Percentiles rank a stretch among this genome's conserved stretches.
Conservation (phyloP, 1,284 basidiomycete genomes). For the Entoloma clypeatum region DNA sequence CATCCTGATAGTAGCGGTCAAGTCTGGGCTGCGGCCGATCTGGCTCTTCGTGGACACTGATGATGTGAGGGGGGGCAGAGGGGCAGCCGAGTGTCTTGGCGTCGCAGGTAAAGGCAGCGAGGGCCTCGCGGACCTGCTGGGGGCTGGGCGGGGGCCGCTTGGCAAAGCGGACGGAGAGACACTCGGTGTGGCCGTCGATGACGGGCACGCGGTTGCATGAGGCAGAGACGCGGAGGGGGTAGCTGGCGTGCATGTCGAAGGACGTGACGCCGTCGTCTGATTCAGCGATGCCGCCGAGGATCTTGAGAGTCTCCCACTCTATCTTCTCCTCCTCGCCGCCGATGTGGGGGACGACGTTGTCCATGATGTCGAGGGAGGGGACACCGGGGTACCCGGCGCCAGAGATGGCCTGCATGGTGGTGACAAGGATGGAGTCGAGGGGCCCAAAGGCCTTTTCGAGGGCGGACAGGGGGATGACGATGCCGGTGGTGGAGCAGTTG, state of each 20-base stretch:
- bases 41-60: constrained; percentile 88
- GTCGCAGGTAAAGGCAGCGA: constrained; percentile 73
- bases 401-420: constrained; percentile 97
- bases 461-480: constrained; percentile 90
- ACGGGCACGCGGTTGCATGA: constrained; percentile 92
- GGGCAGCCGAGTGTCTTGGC: constrained; percentile 82
- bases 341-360: constrained; percentile 97
- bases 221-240: constrained; percentile 85
- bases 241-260: constrained; percentile 84
- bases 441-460: constrained; percentile 93
- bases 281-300: constrained; percentile 75
- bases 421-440: constrained; percentile 85
- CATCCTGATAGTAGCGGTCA: constrained; percentile 88
- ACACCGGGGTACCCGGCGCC: constrained; percentile 97
- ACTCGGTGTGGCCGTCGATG: constrained; percentile 88
- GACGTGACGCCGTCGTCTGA: constrained; percentile 46
- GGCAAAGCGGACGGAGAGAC: constrained; percentile 85
- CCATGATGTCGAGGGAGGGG: constrained; percentile 86
- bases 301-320: constrained; percentile 98
- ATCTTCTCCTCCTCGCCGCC: constrained; percentile 98
- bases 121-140: constrained; percentile 84
- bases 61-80: constrained; percentile 83
- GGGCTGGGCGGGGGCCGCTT: constrained; percentile 79
- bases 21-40: constrained; percentile 95
- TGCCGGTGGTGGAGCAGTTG: constrained; percentile 96